These are phyloP conservation scores for Trypanosoma theileri DNA, from an alignment of 208 protist genomes.

Conservation along the genomic window DNA sequence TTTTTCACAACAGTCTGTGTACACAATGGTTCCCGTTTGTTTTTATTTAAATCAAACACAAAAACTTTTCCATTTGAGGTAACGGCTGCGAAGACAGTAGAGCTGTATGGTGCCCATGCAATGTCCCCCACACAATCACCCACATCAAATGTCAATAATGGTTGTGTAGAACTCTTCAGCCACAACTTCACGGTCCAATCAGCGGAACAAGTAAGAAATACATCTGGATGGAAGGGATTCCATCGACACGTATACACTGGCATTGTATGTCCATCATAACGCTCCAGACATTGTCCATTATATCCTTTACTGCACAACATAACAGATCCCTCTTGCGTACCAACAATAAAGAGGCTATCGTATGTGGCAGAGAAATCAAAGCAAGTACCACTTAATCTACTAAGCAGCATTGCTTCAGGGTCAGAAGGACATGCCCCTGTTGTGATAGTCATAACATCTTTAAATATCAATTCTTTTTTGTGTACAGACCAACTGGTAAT, in stretches of 20 bases:
- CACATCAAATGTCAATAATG: constrained; percentile 96
- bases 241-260: constrained; percentile 94
- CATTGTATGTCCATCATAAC: constrained; percentile 94
- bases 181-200: constrained; percentile 98
- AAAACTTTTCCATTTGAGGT: constrained; percentile 95
- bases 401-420: constrained; percentile 83
- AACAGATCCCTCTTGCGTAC: constrained; percentile 96
- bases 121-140: constrained; percentile 95
- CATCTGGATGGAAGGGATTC: constrained; percentile 94
- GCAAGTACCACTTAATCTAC: constrained; percentile 93
- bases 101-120: constrained; percentile 96
- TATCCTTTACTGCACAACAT: constrained; percentile 96
- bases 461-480: constrained; percentile 95
- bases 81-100: constrained; percentile 95
- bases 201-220: constrained; percentile 95
- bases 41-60: constrained; percentile 92
- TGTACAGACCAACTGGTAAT: constrained; percentile 94
- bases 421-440: constrained; percentile 71
- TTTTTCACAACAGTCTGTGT: constrained; percentile 96
- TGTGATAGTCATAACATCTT: constrained; percentile 89
- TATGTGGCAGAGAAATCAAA: constrained; percentile 94
- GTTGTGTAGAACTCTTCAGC: constrained; percentile 80
- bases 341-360: constrained; percentile 93
- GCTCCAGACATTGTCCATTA: constrained; percentile 94
- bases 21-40: constrained; percentile 96